Percentiles rank a stretch among this genome's conserved stretches.
Conservation (phyloP, 2,329 filamentous ascomycete species). For the Rhinocladiella similis region DNA sequence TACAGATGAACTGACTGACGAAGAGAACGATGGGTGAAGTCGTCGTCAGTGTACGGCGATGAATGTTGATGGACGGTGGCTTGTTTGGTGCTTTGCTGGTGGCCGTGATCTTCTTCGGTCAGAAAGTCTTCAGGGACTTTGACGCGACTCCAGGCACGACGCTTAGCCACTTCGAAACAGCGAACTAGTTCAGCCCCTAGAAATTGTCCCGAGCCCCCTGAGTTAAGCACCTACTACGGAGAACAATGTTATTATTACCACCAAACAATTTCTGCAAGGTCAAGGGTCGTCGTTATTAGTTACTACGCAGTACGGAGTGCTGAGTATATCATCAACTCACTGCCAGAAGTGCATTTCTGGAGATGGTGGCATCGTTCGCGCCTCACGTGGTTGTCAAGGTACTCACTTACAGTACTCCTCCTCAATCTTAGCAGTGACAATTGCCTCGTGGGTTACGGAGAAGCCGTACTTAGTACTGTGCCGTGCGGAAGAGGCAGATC, state of each 20-base stretch:
- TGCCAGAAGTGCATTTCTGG: not conserved
- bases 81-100: not conserved
- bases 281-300: slow-evolving; percentile 2
- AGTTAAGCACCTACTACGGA: not conserved
- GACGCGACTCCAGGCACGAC: slow-evolving; percentile 1
- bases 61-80: slow-evolving; percentile 5
- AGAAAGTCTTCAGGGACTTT: slow-evolving; percentile 2
- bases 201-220: not conserved
- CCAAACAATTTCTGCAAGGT: slow-evolving; percentile 11
- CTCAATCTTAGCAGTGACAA: too few relatives aligned
- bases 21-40: slow-evolving; percentile 3
- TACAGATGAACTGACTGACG: slow-evolving; percentile 5
- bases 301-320: too few relatives aligned
- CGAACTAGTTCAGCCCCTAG: slow-evolving; percentile 15
- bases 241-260: not conserved
- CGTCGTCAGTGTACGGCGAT: not conserved
- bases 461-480: too few relatives aligned
- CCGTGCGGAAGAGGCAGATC: too few relatives aligned
- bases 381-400: too few relatives aligned
- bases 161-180: slow-evolving; percentile 17
- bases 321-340: not conserved
- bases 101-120: not conserved
- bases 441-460: too few relatives aligned
- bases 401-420: not conserved
- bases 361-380: too few relatives aligned